These are phyloP conservation scores for Aspergillus bridgeri DNA, from an alignment of 495 filamentous ascomycete species.

Conservation along the genomic window DNA sequence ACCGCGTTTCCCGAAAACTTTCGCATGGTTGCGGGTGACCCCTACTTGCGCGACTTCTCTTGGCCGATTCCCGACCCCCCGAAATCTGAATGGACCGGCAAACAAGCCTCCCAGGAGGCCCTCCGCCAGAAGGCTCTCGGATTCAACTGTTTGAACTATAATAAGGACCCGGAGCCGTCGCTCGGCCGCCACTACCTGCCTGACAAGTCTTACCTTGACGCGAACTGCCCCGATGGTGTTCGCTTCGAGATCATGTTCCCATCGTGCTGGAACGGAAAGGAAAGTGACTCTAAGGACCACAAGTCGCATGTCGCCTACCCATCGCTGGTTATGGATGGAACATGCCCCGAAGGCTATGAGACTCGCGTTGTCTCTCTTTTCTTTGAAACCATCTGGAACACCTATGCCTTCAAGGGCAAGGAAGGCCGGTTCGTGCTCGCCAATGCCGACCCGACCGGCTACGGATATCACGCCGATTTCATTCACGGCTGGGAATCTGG, in stretches of 20 bases:
- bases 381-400: slow-evolving; percentile 86
- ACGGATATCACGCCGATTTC: slow-evolving; percentile 83
- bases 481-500: slow-evolving; percentile 72
- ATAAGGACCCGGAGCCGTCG: slow-evolving; percentile 55
- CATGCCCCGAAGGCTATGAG: slow-evolving; percentile 71
- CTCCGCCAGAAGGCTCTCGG: slow-evolving; percentile 80
- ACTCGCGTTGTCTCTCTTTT: slow-evolving; percentile 70
- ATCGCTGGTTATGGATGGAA: slow-evolving; percentile 65
- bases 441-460: slow-evolving; percentile 80
- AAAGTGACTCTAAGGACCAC: slow-evolving; percentile 59
- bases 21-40: slow-evolving; percentile 82
- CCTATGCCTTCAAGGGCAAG: slow-evolving; percentile 61
- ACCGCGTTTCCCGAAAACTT: slow-evolving; percentile 76
- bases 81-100: slow-evolving; percentile 63
- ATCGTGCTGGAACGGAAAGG: slow-evolving; percentile 83
- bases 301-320: slow-evolving; percentile 77
- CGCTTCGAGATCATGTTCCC: slow-evolving; percentile 87
- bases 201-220: slow-evolving; percentile 71
- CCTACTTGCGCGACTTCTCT: slow-evolving; percentile 64
- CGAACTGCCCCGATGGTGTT: slow-evolving; percentile 70
- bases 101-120: slow-evolving; percentile 58
- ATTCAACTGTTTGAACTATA: slow-evolving; percentile 89
- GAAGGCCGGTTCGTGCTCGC: slow-evolving; percentile 74
- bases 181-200: slow-evolving; percentile 80
- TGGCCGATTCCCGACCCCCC: slow-evolving; percentile 67